These are phyloP conservation scores for Orobanche coerulescens DNA, from an alignment of 257 asterid species.

Conservation along the genomic window DNA sequence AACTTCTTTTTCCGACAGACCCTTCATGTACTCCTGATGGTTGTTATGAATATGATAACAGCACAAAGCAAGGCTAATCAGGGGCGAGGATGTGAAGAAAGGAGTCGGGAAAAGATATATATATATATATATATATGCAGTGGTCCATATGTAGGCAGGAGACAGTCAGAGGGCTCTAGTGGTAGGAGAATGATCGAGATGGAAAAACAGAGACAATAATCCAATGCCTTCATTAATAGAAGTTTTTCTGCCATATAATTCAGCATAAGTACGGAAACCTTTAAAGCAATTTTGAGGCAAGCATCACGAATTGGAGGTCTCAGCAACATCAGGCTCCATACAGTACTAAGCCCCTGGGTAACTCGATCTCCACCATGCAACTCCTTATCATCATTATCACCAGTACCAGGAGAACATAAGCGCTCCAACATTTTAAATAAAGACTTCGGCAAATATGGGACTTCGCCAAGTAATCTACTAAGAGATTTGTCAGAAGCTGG, in stretches of 20 bases:
- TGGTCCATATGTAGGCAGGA: not conserved
- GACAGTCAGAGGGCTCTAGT: not conserved
- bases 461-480: conserved; percentile 88
- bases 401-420: conserved; percentile 74
- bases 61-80: not conserved
- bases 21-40: not conserved
- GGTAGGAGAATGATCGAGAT: not conserved
- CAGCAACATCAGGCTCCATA: conserved; percentile 83
- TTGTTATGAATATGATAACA: not conserved
- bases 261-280: conserved; percentile 44
- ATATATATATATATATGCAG: not conserved
- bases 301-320: conserved; percentile 90
- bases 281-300: conserved; percentile 76
- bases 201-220: conserved; percentile 2
- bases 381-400: conserved; percentile 58
- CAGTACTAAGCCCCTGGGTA: conserved; percentile 89
- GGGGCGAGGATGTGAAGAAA: not conserved
- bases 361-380: conserved; percentile 82
- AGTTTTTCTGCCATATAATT: conserved; percentile 5
- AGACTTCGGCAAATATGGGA: conserved; percentile 82
- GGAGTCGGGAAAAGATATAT: not conserved
- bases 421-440: conserved; percentile 62
- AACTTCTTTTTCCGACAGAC: not conserved
- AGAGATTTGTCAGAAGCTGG: conserved; percentile 96
- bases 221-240: not conserved